phyloP scores from a whole-genome alignment of 148 eudicot species.

The Polygonum aviculare region DNA sequence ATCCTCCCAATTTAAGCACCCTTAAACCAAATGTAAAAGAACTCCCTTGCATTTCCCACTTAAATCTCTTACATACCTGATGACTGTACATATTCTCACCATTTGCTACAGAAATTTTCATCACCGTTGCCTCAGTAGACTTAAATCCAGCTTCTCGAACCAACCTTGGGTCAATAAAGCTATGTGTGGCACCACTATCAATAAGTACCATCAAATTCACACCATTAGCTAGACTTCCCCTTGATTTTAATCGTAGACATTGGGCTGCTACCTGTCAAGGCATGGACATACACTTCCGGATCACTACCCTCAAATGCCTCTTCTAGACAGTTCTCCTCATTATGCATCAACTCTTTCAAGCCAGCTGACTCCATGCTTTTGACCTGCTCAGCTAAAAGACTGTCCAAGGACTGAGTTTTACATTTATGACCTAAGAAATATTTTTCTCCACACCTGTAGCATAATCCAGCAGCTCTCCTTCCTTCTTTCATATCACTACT shows the following conservation, averaged over 20 bases:
- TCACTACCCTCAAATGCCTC: background rate
- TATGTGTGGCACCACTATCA: background rate
- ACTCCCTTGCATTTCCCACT: background rate
- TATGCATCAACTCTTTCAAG: no score
- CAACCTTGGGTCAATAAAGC: background rate
- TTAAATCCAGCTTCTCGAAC: background rate
- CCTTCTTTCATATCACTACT: background rate
- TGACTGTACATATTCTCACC: background rate
- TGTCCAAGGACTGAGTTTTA: no score
- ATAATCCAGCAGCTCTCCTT: no score
- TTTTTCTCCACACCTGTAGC: no score
- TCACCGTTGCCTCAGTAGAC: background rate
- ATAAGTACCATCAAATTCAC: background rate
- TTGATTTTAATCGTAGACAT: background rate
- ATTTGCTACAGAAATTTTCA: background rate
- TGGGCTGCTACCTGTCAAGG: background rate
- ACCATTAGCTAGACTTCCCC: background rate
- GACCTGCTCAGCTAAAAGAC: background rate
- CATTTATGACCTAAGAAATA: no score
- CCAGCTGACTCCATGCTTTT: background rate
- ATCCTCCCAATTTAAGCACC: no score
- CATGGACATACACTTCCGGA: background rate
- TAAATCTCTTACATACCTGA: background rate
- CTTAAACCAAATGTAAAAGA: no score
- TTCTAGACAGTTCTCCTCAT: no score